Evolutionary conservation across 2,329 filamentous ascomycete species (phyloP).

Genomic region (Penicillium sp.): DNA sequence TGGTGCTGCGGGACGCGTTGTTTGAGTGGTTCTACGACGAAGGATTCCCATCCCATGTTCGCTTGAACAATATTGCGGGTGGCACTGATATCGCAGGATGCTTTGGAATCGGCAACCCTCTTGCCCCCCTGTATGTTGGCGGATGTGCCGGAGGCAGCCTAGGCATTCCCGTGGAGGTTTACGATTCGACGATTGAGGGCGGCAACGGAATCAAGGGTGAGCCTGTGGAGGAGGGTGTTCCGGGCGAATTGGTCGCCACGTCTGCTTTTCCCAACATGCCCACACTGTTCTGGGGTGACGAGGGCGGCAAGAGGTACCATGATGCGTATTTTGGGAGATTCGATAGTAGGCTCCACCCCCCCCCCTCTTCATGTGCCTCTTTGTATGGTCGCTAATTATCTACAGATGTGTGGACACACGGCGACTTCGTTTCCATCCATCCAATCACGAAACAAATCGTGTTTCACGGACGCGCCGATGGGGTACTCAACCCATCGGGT

Average conservation of each 20-base stretch:
- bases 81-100: conserved; percentile 33
- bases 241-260: conserved; percentile 73
- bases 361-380: neutral
- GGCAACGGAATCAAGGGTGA: conserved; percentile 39
- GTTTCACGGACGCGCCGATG: conserved; percentile 54
- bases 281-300: conserved; percentile 57
- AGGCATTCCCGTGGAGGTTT: conserved; percentile 57
- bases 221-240: conserved; percentile 59
- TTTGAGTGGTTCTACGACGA: conserved; percentile 79
- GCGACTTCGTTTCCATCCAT: conserved; percentile 73
- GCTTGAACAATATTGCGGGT: conserved; percentile 50
- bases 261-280: conserved; percentile 75
- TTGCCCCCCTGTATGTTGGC: conserved; percentile 62
- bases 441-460: conserved; percentile 59
- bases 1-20: conserved; percentile 73
- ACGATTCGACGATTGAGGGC: conserved; percentile 48
- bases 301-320: conserved; percentile 54
- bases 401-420: conserved; percentile 73
- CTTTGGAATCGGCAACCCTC: conserved; percentile 56
- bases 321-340: conserved; percentile 28
- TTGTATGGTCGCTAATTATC: neutral
- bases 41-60: conserved; percentile 65
- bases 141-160: conserved; percentile 54
- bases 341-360: conserved; percentile 9
- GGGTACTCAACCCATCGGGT: conserved; percentile 75